A percentile compares a stretch with the other conserved stretches of the same genome.
Conservation (phyloP, 768 basidiomycete species). For the Tephrocybe sp. region DNA sequence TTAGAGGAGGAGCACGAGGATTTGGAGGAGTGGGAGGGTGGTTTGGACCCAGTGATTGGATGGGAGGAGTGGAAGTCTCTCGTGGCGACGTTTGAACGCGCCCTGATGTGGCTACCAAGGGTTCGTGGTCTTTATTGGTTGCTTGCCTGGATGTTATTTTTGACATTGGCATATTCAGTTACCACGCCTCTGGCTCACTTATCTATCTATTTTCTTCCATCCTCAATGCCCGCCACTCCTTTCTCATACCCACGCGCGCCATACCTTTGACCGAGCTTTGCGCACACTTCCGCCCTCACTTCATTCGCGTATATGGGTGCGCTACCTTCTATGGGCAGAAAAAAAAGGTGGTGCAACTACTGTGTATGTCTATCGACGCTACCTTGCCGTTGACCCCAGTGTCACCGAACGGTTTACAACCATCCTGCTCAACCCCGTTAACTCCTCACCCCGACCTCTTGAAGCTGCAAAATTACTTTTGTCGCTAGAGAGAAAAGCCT, state of each 20-base stretch:
- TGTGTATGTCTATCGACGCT: conserved; percentile 84
- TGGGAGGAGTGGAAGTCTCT: conserved; percentile 95
- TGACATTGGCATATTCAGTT: conserved; percentile 48
- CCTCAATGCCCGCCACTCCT: conserved; percentile 83
- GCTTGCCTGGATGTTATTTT: not conserved
- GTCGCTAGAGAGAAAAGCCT: conserved; percentile 79
- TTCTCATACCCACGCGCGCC: conserved; percentile 87
- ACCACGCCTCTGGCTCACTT: conserved; percentile 93
- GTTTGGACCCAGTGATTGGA: conserved; percentile 86
- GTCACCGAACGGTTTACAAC: conserved; percentile 78
- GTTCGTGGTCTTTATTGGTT: conserved; percentile 41
- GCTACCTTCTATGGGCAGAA: conserved; percentile 93
- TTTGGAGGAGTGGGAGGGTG: conserved; percentile 81
- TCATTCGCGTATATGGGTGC: conserved; percentile 89
- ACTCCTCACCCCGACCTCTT: conserved; percentile 67
- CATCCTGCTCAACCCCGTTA: conserved; percentile 63
- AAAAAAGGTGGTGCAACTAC: conserved; percentile 74
- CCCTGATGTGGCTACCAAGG: conserved; percentile 92
- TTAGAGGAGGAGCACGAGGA: conserved; percentile 83
- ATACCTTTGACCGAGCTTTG: conserved; percentile 92
- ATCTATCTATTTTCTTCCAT: conserved; percentile 87
- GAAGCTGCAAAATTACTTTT: conserved; percentile 93
- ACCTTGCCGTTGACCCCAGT: conserved; percentile 79
- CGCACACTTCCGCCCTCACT: conserved; percentile 92
- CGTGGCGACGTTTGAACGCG: conserved; percentile 87